phyloP scores from a whole-genome alignment of 352 stramenopile species.

The Chrysophaeum taylorii region DNA sequence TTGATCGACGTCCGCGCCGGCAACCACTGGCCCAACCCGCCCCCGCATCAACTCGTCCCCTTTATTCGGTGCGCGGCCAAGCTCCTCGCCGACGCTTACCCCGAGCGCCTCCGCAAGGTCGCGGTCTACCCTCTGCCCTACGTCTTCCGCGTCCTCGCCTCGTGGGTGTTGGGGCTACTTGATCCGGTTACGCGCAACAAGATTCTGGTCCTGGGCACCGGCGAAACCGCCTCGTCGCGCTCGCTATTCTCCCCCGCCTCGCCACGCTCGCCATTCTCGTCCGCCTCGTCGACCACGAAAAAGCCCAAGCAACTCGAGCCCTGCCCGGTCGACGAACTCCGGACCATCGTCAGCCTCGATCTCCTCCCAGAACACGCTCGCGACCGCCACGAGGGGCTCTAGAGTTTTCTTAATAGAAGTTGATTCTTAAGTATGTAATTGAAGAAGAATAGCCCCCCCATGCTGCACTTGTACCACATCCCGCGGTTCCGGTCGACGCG shows the following conservation, averaged over 20 bases:
- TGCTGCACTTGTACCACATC: too few species aligned
- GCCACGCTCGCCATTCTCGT: too few species aligned
- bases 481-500: too few species aligned
- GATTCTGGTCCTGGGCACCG: neutral
- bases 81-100: neutral
- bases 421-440: too few species aligned
- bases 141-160: neutral
- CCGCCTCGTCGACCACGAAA: too few species aligned
- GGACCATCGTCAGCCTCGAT: neutral
- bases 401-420: too few species aligned
- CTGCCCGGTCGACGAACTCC: neutral
- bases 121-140: neutral
- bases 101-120: neutral
- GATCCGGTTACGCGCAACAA: neutral
- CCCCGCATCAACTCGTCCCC: neutral
- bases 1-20: neutral
- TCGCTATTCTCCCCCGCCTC: too few species aligned
- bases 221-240: neutral
- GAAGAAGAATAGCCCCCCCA: too few species aligned
- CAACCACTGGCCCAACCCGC: neutral
- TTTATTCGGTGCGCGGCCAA: neutral
- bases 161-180: neutral
- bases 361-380: conserved; percentile 1
- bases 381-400: neutral
- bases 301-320: too few species aligned